These are phyloP conservation scores for Suillus tomentosus DNA, from an alignment of 768 basidiomycete genomes.

Conservation along the genomic window DNA sequence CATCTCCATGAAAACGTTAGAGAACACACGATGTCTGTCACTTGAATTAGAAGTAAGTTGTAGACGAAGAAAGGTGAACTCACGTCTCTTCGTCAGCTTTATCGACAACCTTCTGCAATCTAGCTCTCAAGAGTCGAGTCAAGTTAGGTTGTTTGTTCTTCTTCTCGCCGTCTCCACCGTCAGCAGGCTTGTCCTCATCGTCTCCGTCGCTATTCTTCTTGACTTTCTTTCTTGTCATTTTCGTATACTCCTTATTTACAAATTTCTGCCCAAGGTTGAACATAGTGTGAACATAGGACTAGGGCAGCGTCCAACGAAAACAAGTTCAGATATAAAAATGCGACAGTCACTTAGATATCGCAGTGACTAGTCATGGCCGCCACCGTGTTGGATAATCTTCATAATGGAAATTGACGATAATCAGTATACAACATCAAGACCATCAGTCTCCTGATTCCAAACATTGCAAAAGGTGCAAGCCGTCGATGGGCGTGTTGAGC, in stretches of 20 bases:
- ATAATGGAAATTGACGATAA: too few species aligned
- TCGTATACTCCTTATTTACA: slow-evolving; percentile 46
- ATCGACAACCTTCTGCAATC: slow-evolving; percentile 71
- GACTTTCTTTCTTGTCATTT: slow-evolving; percentile 42
- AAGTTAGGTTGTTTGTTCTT: slow-evolving; percentile 62
- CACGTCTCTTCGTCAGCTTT: slow-evolving; percentile 69
- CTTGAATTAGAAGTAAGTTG: background rate
- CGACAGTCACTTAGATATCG: too few species aligned
- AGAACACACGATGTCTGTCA: slow-evolving; percentile 66
- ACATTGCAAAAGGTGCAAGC: too few species aligned
- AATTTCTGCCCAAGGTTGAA: slow-evolving; percentile 43
- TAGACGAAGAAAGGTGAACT: slow-evolving; percentile 25
- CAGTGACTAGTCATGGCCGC: too few species aligned
- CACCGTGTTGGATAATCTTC: too few species aligned
- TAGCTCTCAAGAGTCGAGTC: slow-evolving; percentile 63
- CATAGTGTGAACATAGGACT: slow-evolving; percentile 6
- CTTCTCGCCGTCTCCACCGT: slow-evolving; percentile 47
- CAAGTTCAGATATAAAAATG: too few species aligned
- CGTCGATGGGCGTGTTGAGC: too few species aligned
- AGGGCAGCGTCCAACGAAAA: too few species aligned
- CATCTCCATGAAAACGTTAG: slow-evolving; percentile 80
- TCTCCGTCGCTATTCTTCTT: slow-evolving; percentile 41
- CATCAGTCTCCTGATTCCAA: too few species aligned
- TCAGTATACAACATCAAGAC: too few species aligned
- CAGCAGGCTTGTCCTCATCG: slow-evolving; percentile 41